These are phyloP conservation scores for Daldinia decipiens DNA, from an alignment of 495 filamentous ascomycete genomes.

Conservation along the genomic window DNA sequence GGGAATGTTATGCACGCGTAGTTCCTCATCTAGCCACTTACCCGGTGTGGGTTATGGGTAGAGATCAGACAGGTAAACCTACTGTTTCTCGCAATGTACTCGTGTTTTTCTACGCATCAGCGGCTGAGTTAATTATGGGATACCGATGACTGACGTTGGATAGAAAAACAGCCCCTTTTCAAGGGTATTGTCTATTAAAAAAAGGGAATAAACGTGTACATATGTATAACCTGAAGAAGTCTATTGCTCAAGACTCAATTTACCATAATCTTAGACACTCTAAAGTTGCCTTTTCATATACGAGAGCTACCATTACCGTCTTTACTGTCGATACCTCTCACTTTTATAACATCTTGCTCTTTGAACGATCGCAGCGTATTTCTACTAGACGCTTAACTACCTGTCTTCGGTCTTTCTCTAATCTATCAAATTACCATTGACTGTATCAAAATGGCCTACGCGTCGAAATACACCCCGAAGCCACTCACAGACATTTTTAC, in stretches of 20 bases:
- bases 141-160: background rate
- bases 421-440: background rate
- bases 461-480: constrained; percentile 47
- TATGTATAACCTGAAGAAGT: too few species aligned
- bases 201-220: background rate
- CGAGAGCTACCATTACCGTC: background rate
- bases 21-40: background rate
- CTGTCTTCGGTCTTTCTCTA: background rate
- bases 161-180: background rate
- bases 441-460: constrained; percentile 39
- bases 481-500: constrained; percentile 58
- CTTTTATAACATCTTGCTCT: background rate
- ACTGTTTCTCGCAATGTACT: constrained; percentile 6
- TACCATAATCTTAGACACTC: background rate
- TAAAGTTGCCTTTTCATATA: background rate
- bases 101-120: background rate
- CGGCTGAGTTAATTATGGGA: background rate
- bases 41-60: background rate
- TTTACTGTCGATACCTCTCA: background rate
- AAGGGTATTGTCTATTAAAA: background rate
- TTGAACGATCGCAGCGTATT: background rate
- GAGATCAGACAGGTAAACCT: constrained; percentile 3
- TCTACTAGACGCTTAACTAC: background rate
- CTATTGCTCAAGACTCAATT: background rate
- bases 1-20: background rate